Base-by-base conservation (phyloP, 2,329 filamentous ascomycete species). In the Trichophaea hybrida region DNA sequence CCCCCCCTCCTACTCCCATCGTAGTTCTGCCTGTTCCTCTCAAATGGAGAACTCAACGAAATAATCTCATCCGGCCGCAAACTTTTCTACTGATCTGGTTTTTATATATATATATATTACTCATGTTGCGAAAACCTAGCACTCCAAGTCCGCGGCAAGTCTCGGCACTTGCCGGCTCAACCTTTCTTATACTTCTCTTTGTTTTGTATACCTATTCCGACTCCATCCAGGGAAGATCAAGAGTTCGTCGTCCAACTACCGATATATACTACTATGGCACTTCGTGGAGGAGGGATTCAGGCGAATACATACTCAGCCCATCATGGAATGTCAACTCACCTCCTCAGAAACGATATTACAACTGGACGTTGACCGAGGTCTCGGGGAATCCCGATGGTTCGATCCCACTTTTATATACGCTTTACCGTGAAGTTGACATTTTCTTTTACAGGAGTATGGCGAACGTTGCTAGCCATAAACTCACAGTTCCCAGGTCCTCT, bases 401-500 rank as follows among this genome's bases (percentile, higher is more conserved):
- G 7, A 68, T 74, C 12, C 73, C 73, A 54, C 73, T 73, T 0
- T 73, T 72, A 0, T 72, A 72, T 1, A 43, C 73, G 6, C 34
- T n/a, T n/a, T 53, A 24, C 7, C 35, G 12, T 35, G 46, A 53
- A n/a, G 17, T 59, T 46, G 44, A 57, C 24, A 24, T 24, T 24
- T 24, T 24, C 33, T 32, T 2, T 7, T 12, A 34, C 34, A 55
- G 64, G 79, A 2, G 71, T 81, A 17, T 75, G 71, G 48, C 75
- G 77, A 17, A 76, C 74, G 6, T 78, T 84, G 75, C 78, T 88
- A 56, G 79, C 83, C 40, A 85, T 88, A 72, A 88, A 91, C 68
- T 81, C 82, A 38, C 75, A 84, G 69, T 89, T 86, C 71, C 87
- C 87, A 0, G 78, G 86, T 0, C 86, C 86, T 5, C 71, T 85